phyloP scores from a whole-genome alignment of 805 yeast species.

The Cyberlindnera samutprakarnensis region DNA sequence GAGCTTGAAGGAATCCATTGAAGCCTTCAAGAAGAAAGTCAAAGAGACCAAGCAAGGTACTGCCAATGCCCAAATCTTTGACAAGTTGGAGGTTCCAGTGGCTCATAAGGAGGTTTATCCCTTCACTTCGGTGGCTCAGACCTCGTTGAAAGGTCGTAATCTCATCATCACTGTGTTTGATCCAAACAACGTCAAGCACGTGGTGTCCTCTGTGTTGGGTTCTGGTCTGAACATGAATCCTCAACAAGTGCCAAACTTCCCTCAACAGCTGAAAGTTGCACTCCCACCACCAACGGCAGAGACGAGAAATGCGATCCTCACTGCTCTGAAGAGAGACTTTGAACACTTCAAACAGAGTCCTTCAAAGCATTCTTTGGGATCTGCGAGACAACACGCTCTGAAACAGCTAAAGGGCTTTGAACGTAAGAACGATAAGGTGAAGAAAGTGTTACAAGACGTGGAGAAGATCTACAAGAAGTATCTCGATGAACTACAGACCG shows the following conservation, averaged over 20 bases:
- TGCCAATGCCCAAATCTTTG: conserved; percentile 60
- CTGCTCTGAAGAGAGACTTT: conserved; percentile 54
- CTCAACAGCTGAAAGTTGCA: conserved; percentile 64
- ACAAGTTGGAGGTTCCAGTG: conserved; percentile 43
- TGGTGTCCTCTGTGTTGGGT: conserved; percentile 63
- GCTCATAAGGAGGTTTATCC: conserved; percentile 37
- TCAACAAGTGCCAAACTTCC: conserved; percentile 62
- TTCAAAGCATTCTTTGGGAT: conserved; percentile 41
- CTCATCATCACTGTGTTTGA: conserved; percentile 83
- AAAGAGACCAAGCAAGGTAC: conserved; percentile 64
- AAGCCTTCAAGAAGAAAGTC: conserved; percentile 45
- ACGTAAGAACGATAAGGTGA: conserved; percentile 48
- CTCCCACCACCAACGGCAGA: conserved; percentile 73
- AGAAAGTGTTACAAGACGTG: conserved; percentile 47
- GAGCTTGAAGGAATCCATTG: conserved; percentile 40
- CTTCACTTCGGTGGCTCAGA: conserved; percentile 63
- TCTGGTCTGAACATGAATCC: conserved; percentile 74
- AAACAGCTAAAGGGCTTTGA: conserved; percentile 41
- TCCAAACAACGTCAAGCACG: conserved; percentile 60
- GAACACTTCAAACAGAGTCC: conserved; percentile 55
- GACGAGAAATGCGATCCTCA: conserved; percentile 44
- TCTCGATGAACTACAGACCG: conserved; percentile 46
- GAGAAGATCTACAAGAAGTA: conserved; percentile 68
- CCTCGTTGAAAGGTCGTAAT: conserved; percentile 59
- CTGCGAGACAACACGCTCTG: conserved; percentile 50